Evolutionary conservation across 2,329 filamentous ascomycete genomes (phyloP), one percentile per base, ranked within the genome.

Genomic region (Neonectria coccinea): DNA sequence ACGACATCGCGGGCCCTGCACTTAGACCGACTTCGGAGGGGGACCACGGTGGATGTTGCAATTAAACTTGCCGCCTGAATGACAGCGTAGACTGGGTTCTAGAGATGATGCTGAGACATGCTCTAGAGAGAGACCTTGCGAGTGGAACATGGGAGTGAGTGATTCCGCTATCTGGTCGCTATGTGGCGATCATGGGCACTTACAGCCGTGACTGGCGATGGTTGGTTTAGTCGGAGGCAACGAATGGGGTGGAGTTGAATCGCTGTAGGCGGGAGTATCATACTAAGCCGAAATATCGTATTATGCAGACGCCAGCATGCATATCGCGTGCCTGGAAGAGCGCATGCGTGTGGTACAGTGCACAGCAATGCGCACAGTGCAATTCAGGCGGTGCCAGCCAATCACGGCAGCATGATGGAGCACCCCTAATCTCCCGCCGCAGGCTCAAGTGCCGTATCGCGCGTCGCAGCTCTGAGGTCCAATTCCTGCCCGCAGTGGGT

Each of bases 391-490:
- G 5, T 48, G 14, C 16, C 42, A 22, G 48, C 58, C 58, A 65
- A 65, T 55, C 60, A 41, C 42, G 4, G 56, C 27, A 10, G 47
- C 57, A 31, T 57, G 20, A 36, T 5, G 7, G 29, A 31, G 48
- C 20, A 29, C 25, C 42, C 29, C 42, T 57, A 47, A 48, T 57
- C 44, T 50, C 45, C 55, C 55, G 39, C 39, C 39, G n/a, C 39
- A 42, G 9, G n/a, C 6, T 16, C 27, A 50, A n/a, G 25, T 20
- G 16, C 41, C 25, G 10, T 71, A 68, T 68, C 69, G 65, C 66
- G 53, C 66, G 53, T 45, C 25, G 39, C 53, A 33, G 22, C 20
- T 33, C 33, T 50, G 22, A 25, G 22, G 22, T 2, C 25, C 12
- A 7, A 36, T 47, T 18, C 12, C 44, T 25, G 25, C 8, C 6